A percentile compares a stretch with the other conserved stretches of the same genome.
phyloP scores from a whole-genome alignment of 768 basidiomycete species.

The Crassisporium funariophilum region DNA sequence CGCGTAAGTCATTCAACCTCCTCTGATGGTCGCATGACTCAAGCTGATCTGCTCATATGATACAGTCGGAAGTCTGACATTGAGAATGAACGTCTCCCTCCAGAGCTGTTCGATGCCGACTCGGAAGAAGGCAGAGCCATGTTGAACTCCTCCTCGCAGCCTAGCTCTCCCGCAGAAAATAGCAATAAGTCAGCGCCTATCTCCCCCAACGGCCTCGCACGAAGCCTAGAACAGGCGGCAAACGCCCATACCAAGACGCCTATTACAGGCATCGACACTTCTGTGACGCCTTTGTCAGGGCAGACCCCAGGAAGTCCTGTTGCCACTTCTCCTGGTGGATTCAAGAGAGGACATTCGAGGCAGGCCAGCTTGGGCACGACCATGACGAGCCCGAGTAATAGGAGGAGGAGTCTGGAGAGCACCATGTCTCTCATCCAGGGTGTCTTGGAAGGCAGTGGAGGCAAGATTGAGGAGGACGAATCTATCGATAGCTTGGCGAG shows the following conservation, averaged over 20 bases:
- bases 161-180: conserved; percentile 58
- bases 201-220: conserved; percentile 50
- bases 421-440: conserved; percentile 95
- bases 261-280: conserved; percentile 34
- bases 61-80: conserved; percentile 93
- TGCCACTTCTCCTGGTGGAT: conserved; percentile 46
- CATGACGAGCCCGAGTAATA: conserved; percentile 90
- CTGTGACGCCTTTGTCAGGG: conserved; percentile 28
- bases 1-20: conserved; percentile 64
- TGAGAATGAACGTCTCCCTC: conserved; percentile 98
- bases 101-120: conserved; percentile 85
- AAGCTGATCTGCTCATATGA: neutral
- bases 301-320: conserved; percentile 44
- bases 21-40: too few species aligned
- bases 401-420: conserved; percentile 90
- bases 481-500: conserved; percentile 35
- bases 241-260: conserved; percentile 24
- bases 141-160: conserved; percentile 45
- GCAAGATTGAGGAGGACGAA: conserved; percentile 41
- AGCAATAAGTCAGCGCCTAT: conserved; percentile 37
- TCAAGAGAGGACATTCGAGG: conserved; percentile 72
- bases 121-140: conserved; percentile 73
- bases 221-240: conserved; percentile 44
- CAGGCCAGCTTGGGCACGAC: conserved; percentile 92
- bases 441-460: conserved; percentile 75